These are phyloP conservation scores for Apophysomyces trapeziformis DNA, from an alignment of 371 early-diverging fungal genomes.

Conservation along the genomic window DNA sequence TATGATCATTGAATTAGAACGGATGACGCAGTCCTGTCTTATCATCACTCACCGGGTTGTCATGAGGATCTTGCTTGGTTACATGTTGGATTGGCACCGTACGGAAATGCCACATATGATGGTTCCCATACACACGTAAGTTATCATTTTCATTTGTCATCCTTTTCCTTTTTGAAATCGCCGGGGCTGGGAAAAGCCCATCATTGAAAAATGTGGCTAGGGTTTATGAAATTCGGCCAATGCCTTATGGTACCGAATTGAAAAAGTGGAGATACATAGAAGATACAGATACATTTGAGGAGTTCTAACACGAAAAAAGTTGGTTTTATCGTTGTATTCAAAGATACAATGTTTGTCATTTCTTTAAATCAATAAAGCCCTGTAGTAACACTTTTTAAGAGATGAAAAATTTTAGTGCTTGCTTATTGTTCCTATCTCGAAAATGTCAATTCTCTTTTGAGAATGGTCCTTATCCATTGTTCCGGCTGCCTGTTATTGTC, in stretches of 20 bases:
- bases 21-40: constrained; percentile 74
- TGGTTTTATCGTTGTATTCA: too few species aligned
- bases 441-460: too few species aligned
- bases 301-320: constrained; percentile 29
- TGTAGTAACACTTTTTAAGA: too few species aligned
- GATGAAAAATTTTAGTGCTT: too few species aligned
- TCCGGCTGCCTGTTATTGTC: too few species aligned
- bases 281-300: constrained; percentile 54
- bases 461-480: too few species aligned
- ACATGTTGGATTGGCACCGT: constrained; percentile 73
- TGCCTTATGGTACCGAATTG: constrained; percentile 82
- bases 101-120: constrained; percentile 70
- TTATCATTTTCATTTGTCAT: constrained; percentile 22
- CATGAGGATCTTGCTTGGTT: constrained; percentile 77
- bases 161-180: constrained; percentile 15
- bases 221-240: constrained; percentile 65
- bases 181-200: constrained; percentile 5
- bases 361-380: too few species aligned
- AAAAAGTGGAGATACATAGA: constrained; percentile 59
- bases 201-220: constrained; percentile 18
- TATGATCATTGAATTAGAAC: constrained; percentile 84
- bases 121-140: constrained; percentile 57
- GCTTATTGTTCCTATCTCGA: too few species aligned
- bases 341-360: too few species aligned
- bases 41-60: constrained; percentile 79